These are phyloP conservation scores for Rhodotorula diobovata DNA, from an alignment of 768 basidiomycete genomes.

Conservation along the genomic window DNA sequence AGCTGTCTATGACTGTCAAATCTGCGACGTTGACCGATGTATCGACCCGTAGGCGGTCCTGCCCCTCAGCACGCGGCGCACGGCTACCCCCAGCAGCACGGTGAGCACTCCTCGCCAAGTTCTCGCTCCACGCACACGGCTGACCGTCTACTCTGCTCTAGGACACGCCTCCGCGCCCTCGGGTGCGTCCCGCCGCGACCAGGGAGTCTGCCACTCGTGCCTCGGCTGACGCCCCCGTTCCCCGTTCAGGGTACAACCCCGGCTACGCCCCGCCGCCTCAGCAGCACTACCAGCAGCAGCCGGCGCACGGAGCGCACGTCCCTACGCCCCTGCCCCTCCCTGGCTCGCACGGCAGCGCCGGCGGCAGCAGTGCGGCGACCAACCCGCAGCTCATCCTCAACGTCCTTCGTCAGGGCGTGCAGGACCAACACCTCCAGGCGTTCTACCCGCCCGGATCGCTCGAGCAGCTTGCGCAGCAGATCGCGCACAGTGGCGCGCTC, in stretches of 20 bases:
- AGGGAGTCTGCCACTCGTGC: too few species aligned
- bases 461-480: slow-evolving; percentile 47
- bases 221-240: too few species aligned
- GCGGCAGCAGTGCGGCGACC: background rate
- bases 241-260: too few species aligned
- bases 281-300: background rate
- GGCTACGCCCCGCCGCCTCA: too few species aligned
- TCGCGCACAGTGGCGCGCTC: slow-evolving; percentile 47
- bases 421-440: slow-evolving; percentile 36
- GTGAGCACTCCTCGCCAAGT: too few species aligned
- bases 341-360: background rate
- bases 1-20: background rate
- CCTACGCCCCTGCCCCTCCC: background rate
- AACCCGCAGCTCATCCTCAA: background rate
- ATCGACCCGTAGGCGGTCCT: background rate
- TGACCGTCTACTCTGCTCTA: too few species aligned
- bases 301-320: too few species aligned
- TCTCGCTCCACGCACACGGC: too few species aligned
- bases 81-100: too few species aligned
- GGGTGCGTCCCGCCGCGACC: too few species aligned
- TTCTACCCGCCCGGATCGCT: slow-evolving; percentile 51
- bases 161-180: too few species aligned
- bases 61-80: background rate
- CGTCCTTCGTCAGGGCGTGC: background rate
- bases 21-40: background rate